These are phyloP conservation scores for Acacia pycnantha DNA, from an alignment of 331 rosid species.

Conservation along the genomic window DNA sequence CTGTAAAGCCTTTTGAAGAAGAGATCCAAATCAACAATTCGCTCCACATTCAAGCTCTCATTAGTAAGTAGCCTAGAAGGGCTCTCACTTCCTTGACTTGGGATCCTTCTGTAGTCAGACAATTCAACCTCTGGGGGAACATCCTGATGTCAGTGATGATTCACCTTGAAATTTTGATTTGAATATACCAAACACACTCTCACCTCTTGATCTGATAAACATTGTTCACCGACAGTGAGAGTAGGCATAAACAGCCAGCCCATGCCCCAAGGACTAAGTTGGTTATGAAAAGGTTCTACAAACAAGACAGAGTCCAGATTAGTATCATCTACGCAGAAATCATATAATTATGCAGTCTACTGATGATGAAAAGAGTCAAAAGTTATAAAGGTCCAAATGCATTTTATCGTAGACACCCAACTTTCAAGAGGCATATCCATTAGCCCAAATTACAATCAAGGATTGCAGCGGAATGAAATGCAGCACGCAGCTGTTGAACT, in stretches of 20 bases:
- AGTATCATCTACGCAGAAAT: constrained; percentile 16
- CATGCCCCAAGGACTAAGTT: constrained; percentile 55
- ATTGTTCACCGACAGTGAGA: constrained; percentile 68
- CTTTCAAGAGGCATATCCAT: constrained; percentile 9
- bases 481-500: not conserved
- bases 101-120: constrained; percentile 61
- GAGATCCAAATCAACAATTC: constrained; percentile 87
- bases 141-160: constrained; percentile 61
- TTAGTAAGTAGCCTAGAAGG: constrained; percentile 93
- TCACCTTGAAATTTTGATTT: constrained; percentile 57
- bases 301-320: constrained; percentile 13
- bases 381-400: not conserved
- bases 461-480: not conserved
- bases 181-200: constrained; percentile 47
- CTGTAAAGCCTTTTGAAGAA: constrained; percentile 90
- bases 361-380: not conserved
- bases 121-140: constrained; percentile 74
- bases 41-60: constrained; percentile 70
- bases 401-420: not conserved
- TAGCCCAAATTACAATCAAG: constrained; percentile 6
- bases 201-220: constrained; percentile 62
- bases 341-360: not conserved
- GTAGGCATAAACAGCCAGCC: constrained; percentile 63
- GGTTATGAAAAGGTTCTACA: constrained; percentile 38
- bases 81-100: constrained; percentile 85